Conservation (phyloP, 495 filamentous ascomycete genomes). For the Xanthoparmelia taractica region DNA sequence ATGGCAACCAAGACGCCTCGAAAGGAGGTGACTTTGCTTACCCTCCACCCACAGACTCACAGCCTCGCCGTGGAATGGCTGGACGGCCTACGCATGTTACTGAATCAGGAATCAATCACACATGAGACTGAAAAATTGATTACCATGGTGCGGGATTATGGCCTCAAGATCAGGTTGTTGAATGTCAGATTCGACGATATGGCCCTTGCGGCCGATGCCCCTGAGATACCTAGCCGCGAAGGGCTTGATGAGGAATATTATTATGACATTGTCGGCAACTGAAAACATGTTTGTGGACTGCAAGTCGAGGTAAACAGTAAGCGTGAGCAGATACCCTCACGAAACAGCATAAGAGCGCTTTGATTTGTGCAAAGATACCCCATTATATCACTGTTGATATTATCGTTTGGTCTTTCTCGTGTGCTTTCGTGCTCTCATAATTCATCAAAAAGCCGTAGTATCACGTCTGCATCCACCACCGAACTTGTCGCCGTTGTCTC, state of each 20-base stretch:
- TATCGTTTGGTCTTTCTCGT: background rate
- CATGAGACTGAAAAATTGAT: constrained; percentile 86
- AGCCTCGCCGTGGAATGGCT: constrained; percentile 91
- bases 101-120: constrained; percentile 95
- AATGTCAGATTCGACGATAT: constrained; percentile 83
- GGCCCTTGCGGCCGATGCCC: constrained; percentile 39
- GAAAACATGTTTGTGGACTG: background rate
- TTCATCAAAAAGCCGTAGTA: constrained; percentile 22
- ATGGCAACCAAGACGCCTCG: constrained; percentile 31
- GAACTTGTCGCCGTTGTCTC: background rate
- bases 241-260: constrained; percentile 48
- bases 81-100: constrained; percentile 88
- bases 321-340: background rate
- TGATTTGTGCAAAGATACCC: constrained; percentile 11
- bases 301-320: background rate
- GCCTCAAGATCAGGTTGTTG: constrained; percentile 83
- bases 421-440: constrained; percentile 8
- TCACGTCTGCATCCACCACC: constrained; percentile 15
- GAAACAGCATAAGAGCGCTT: background rate
- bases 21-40: constrained; percentile 60
- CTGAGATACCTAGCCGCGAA: constrained; percentile 41
- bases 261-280: constrained; percentile 48
- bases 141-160: constrained; percentile 76
- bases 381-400: constrained; percentile 3
- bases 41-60: constrained; percentile 72